Percentiles rank a stretch among this genome's conserved stretches.
Conservation (phyloP, 208 protist species). For the Plasmodiophora brassicae region DNA sequence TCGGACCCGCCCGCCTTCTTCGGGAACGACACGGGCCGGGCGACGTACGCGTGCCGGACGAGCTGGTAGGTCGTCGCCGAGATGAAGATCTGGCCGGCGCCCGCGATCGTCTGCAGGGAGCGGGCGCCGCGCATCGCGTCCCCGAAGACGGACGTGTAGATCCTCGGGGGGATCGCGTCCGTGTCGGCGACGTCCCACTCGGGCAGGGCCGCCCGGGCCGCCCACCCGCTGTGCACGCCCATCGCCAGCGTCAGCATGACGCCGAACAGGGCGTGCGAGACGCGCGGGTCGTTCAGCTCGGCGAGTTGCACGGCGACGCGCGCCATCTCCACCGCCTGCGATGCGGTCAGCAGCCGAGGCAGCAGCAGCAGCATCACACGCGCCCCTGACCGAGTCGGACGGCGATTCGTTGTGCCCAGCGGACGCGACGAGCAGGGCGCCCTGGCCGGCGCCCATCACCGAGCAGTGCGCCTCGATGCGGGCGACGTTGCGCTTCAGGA, state of each 20-base stretch:
- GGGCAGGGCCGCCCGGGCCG: background rate
- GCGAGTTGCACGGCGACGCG: background rate
- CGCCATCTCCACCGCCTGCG: background rate
- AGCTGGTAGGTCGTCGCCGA: background rate
- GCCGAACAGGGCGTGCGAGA: background rate
- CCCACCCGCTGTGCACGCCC: background rate
- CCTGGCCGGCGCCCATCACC: background rate
- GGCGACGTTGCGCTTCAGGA: background rate
- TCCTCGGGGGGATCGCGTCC: background rate
- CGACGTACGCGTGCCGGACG: background rate
- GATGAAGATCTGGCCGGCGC: background rate
- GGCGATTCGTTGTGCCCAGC: no score
- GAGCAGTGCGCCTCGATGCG: background rate
- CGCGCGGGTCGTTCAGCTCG: background rate
- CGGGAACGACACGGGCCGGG: background rate
- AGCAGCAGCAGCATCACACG: no score
- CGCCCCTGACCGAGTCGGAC: no score
- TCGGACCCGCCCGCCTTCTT: background rate
- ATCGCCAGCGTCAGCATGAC: constrained; percentile 8
- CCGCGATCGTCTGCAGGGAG: background rate
- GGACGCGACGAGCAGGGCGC: background rate
- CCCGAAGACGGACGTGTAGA: background rate
- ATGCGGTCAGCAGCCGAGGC: no score
- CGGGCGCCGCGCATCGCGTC: background rate
- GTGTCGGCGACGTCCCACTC: background rate